These are phyloP conservation scores for Tulasnella sp. DNA, from an alignment of 768 basidiomycete genomes.

Conservation along the genomic window DNA sequence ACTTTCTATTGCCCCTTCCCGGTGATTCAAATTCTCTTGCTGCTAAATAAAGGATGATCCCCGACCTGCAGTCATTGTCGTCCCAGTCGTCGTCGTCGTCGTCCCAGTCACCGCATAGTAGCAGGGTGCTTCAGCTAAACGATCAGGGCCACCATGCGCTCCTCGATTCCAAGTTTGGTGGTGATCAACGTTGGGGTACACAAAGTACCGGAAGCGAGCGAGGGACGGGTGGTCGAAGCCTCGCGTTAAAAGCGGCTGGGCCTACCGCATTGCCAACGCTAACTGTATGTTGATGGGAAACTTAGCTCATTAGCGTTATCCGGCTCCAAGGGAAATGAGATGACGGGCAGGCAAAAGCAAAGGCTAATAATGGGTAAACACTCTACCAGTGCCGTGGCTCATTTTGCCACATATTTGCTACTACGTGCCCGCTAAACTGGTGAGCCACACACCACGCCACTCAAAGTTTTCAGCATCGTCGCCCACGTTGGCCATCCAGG, in stretches of 20 bases:
- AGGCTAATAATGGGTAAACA: not conserved
- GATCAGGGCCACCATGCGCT: too few relatives aligned
- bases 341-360: not conserved
- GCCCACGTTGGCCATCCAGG: not conserved
- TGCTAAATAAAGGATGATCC: too few relatives aligned
- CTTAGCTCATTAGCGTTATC: slow-evolving; percentile 1
- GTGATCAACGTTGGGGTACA: not conserved
- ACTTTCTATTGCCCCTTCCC: not conserved
- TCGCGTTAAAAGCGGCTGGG: not conserved
- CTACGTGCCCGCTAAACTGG: not conserved
- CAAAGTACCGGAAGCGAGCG: not conserved
- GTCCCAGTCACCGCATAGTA: not conserved
- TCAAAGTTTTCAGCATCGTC: not conserved
- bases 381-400: not conserved
- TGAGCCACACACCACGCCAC: not conserved
- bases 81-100: not conserved
- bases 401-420: not conserved
- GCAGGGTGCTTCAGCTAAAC: too few relatives aligned
- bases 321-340: not conserved
- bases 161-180: too few relatives aligned
- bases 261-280: not conserved
- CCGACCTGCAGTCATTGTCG: too few relatives aligned
- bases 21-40: not conserved
- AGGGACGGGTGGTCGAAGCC: not conserved
- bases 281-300: not conserved